Conservation (phyloP, 2,329 filamentous ascomycete genomes). For the Exophiala oligosperma region DNA sequence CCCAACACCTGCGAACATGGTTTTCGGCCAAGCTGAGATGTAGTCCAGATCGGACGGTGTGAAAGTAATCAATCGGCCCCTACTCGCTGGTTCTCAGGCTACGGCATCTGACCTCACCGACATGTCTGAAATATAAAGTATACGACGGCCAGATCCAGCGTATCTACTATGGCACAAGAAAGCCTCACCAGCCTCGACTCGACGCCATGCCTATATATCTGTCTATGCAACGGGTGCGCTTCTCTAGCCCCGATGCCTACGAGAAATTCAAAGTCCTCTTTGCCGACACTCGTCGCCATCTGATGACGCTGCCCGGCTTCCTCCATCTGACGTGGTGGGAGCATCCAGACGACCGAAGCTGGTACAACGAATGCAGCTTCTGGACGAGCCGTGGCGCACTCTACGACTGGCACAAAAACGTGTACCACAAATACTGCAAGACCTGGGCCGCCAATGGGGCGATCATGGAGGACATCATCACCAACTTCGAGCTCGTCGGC, state of each 20-base stretch:
- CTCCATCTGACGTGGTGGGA: conserved; percentile 24
- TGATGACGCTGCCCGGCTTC: conserved; percentile 17
- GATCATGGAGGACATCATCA: conserved; percentile 22
- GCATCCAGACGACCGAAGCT: conserved; percentile 20
- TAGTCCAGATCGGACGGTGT: neutral
- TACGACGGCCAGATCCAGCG: neutral
- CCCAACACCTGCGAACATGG: neutral
- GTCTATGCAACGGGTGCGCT: conserved; percentile 19
- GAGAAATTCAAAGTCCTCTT: conserved; percentile 23
- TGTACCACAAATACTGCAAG: conserved; percentile 23
- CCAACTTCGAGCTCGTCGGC: conserved; percentile 22
- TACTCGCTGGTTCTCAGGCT: too few species aligned
- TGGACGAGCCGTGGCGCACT: conserved; percentile 21
- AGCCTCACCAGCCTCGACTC: neutral
- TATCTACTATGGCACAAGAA: neutral
- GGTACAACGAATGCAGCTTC: conserved; percentile 24
- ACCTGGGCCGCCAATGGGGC: conserved; percentile 21
- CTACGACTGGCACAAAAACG: conserved; percentile 22
- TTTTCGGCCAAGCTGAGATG: too few species aligned
- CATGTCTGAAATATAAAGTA: neutral
- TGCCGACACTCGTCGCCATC: conserved; percentile 18
- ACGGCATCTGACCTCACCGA: too few species aligned
- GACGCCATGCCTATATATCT: conserved; percentile 21
- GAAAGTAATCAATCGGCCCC: too few species aligned
- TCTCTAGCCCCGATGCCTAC: conserved; percentile 21